Percentiles rank a stretch among this genome's conserved stretches.
Evolutionary conservation across 768 basidiomycete species (phyloP).

Genomic region (Tephrocybe sp.): DNA sequence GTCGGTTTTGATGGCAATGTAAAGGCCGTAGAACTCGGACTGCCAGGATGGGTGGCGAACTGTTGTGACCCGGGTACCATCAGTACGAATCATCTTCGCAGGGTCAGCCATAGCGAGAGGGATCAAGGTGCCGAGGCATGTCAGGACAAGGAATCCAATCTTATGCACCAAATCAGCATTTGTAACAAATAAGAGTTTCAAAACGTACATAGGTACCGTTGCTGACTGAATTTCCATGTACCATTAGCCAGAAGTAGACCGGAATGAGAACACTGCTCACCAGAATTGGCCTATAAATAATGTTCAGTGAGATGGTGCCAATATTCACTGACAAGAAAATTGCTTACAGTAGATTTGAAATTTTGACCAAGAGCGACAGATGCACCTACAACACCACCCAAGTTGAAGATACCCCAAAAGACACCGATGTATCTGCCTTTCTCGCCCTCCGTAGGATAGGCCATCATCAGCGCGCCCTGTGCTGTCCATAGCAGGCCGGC

Average conservation of each 20-base stretch:
- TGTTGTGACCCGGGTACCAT: slow-evolving; percentile 66
- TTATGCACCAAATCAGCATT: slow-evolving; percentile 24
- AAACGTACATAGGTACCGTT: slow-evolving; percentile 75
- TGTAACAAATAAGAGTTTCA: neutral
- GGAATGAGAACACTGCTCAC: too few relatives aligned
- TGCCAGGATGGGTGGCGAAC: slow-evolving; percentile 78
- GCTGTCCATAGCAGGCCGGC: slow-evolving; percentile 79
- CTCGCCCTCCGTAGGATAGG: slow-evolving; percentile 77
- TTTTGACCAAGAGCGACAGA: slow-evolving; percentile 75
- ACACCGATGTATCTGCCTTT: slow-evolving; percentile 81
- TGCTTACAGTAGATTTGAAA: slow-evolving; percentile 55
- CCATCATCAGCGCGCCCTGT: slow-evolving; percentile 80
- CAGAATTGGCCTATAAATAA: slow-evolving; percentile 35
- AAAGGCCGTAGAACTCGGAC: slow-evolving; percentile 71
- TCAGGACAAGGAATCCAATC: slow-evolving; percentile 81
- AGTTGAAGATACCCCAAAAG: slow-evolving; percentile 85
- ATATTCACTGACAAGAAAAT: too few relatives aligned
- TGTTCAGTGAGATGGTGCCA: neutral
- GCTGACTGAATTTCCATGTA: slow-evolving; percentile 46
- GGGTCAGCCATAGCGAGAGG: slow-evolving; percentile 76
- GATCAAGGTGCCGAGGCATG: slow-evolving; percentile 63
- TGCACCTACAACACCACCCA: slow-evolving; percentile 79
- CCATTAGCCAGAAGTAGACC: too few relatives aligned
- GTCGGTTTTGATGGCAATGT: slow-evolving; percentile 65
- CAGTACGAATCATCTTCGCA: slow-evolving; percentile 68